Conservation (phyloP, 768 basidiomycete species). For the Boletus vinaceobasis region DNA sequence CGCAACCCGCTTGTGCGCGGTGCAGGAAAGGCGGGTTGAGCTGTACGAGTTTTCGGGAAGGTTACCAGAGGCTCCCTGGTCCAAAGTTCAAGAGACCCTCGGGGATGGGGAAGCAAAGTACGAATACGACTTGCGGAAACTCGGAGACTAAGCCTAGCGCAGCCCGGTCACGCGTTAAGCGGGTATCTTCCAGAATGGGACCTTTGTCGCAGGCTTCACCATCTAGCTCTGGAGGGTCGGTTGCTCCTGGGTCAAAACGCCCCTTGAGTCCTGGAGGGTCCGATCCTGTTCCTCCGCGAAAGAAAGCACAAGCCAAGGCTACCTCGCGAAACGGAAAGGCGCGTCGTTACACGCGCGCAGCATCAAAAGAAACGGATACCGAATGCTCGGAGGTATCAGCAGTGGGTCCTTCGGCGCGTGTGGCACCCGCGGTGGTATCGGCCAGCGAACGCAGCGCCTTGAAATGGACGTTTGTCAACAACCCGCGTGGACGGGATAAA, state of each 20-base stretch:
- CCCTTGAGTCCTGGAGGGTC: slow-evolving; percentile 9
- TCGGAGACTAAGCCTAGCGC: not conserved
- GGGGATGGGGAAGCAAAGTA: not conserved
- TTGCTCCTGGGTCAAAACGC: slow-evolving; percentile 13
- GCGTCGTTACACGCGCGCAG: not conserved
- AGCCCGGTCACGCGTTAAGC: not conserved
- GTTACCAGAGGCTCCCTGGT: slow-evolving; percentile 25
- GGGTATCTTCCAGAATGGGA: not conserved
- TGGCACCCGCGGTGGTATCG: not conserved
- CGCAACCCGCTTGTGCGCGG: slow-evolving; percentile 22
- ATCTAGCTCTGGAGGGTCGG: not conserved
- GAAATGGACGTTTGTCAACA: slow-evolving; percentile 22
- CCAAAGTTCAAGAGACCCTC: slow-evolving; percentile 15
- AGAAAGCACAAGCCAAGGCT: slow-evolving; percentile 1
- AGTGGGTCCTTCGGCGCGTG: not conserved
- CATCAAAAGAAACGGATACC: not conserved
- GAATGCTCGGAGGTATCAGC: not conserved
- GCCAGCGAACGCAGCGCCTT: not conserved
- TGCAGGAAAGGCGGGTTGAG: slow-evolving; percentile 7
- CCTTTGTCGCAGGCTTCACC: not conserved
- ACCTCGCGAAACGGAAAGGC: not conserved
- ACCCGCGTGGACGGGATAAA: not conserved
- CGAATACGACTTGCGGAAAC: not conserved
- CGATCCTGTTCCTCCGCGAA: slow-evolving; percentile 1
- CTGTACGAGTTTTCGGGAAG: slow-evolving; percentile 3